Base-by-base conservation (phyloP, 768 basidiomycete species). In the Mycena rebaudengoi region DNA sequence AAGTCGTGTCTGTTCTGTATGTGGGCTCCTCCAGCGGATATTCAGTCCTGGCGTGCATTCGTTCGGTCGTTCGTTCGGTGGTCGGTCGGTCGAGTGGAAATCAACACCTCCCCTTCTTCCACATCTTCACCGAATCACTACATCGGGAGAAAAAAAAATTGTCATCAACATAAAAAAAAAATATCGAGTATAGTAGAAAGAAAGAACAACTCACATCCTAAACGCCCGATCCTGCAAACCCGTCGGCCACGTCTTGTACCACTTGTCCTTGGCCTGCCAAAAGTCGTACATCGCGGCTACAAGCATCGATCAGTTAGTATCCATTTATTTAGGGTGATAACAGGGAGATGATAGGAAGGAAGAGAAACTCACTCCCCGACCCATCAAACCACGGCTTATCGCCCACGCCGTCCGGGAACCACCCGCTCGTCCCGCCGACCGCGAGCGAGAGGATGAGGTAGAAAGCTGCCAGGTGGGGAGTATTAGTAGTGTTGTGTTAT, bases 351-450 rank as follows among this genome's bases (percentile, higher is more conserved):
- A 26, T 13, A 16, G 21, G 30, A 48, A n/a, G 32, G 20, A 23
- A 30, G 23, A 35, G 32, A 25, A 5, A 81, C 83, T 41, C 68
- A 86, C 85, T 83, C 40, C 64, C 67, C 32, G 85, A 85, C 1
- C 82, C 85, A 71, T 94, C 91, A 55, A 89, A 78, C 92, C 92
- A 94, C 16, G 91, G 89, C 74, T 95, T 94, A 55, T 75, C 81
- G 33, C 91, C 92, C 4, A 87, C 78, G 7, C 80, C 82, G 70
- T 97, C 95, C 0, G 92, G 92, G 85, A 96, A 96, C 91, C 91
- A 96, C 23, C 95, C 95, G 63, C 86, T 89, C 53, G 91, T 95
- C 0, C 93, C 94, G 0, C 95, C 95, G 0, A 82, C 92, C 0
- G 89, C 91, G 10, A 96, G 77, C 67, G 90, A 81, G 56, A 96